Percentiles rank a stretch among this genome's conserved stretches.
Conservation (phyloP, 75 land plant genomes). For the Chamaecyparis obtusa region DNA sequence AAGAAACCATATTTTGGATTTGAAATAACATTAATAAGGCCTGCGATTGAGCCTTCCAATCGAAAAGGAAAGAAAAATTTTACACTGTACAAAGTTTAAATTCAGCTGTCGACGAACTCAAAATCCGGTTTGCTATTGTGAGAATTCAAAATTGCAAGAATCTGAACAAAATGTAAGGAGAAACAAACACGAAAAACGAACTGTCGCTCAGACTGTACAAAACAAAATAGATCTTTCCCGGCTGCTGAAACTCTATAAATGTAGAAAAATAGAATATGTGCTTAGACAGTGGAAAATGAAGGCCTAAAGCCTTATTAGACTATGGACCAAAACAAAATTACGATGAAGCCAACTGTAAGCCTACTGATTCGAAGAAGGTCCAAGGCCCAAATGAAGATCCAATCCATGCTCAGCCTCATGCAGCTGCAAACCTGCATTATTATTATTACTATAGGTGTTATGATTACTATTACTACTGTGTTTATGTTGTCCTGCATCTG, state of each 20-base stretch:
- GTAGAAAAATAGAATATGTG: background rate
- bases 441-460: background rate
- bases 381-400: constrained; percentile 10
- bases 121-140: background rate
- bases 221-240: background rate
- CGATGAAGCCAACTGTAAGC: background rate
- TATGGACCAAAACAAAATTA: background rate
- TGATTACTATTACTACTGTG: background rate
- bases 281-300: background rate
- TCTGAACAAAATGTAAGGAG: background rate
- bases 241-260: background rate
- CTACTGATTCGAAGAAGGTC: background rate
- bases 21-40: no score
- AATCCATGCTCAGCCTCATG: background rate
- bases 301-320: background rate
- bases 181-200: background rate
- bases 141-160: background rate
- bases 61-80: no score
- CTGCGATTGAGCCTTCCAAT: no score
- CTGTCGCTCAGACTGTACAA: background rate
- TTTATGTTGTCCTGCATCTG: background rate
- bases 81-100: background rate
- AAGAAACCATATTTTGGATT: no score
- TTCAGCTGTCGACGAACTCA: background rate
- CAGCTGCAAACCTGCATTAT: background rate